These are phyloP conservation scores for Rhododendron griersonianum DNA, from an alignment of 148 eudicot species.

Conservation along the genomic window DNA sequence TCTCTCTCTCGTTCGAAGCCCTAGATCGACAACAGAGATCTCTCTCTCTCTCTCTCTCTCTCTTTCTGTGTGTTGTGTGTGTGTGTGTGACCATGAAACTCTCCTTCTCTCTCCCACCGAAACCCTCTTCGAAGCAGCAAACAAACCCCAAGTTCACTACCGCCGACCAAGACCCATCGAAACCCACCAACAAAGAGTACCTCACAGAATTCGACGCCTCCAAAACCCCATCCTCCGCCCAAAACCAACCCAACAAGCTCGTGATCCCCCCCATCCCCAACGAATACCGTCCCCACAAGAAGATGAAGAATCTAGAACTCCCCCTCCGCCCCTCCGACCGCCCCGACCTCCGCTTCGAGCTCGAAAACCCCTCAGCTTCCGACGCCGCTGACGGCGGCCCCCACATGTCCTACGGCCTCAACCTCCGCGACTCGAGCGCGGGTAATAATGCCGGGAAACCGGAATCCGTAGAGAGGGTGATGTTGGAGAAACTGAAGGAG, in stretches of 20 bases:
- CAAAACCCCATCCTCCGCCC: slow-evolving; percentile 25
- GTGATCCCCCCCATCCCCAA: slow-evolving; percentile 62
- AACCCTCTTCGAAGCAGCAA: no score
- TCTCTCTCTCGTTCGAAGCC: no score
- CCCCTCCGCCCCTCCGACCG: slow-evolving; percentile 27
- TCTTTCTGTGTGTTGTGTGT: no score
- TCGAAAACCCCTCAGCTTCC: slow-evolving; percentile 5
- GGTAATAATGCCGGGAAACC: background rate
- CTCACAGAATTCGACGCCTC: slow-evolving; percentile 57
- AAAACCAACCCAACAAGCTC: slow-evolving; percentile 12
- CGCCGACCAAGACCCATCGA: background rate
- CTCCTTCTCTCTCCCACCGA: no score
- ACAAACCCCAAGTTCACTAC: no score
- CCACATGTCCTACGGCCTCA: slow-evolving; percentile 55
- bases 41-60: no score
- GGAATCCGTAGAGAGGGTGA: slow-evolving; percentile 11
- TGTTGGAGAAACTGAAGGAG: slow-evolving; percentile 56
- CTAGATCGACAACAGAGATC: no score
- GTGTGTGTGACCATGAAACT: no score
- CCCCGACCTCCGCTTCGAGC: slow-evolving; percentile 43
- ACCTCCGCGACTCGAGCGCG: slow-evolving; percentile 30
- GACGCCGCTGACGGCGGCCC: slow-evolving; percentile 13
- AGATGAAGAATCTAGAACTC: slow-evolving; percentile 61
- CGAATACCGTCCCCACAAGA: slow-evolving; percentile 49
- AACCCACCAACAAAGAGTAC: slow-evolving; percentile 17